A percentile compares a stretch with the other conserved stretches of the same genome.
phyloP scores from a whole-genome alignment of 106 monocot genomes.

The Dendrobium chrysotoxum region DNA sequence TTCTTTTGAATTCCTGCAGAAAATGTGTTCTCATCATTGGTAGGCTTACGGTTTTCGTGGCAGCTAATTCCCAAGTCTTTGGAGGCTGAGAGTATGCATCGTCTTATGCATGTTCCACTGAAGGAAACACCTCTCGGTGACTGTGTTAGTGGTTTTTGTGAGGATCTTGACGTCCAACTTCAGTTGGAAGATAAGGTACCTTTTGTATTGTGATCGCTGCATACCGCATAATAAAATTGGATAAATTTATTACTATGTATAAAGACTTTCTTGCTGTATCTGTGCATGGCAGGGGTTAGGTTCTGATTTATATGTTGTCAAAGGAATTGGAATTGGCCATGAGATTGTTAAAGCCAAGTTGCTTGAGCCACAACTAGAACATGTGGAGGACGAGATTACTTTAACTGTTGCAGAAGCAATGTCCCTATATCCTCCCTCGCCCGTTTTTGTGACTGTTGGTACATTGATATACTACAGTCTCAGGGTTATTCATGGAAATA shows the following conservation, averaged over 20 bases:
- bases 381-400: constrained; percentile 64
- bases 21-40: constrained; percentile 88
- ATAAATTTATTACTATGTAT: neutral
- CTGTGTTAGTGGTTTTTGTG: constrained; percentile 71
- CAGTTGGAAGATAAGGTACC: constrained; percentile 75
- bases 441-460: constrained; percentile 67
- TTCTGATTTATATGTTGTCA: constrained; percentile 85
- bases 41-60: constrained; percentile 80
- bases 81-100: constrained; percentile 32
- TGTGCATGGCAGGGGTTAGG: constrained; percentile 58
- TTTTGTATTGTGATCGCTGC: constrained; percentile 1
- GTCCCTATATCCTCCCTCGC: constrained; percentile 93
- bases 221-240: constrained; percentile 1
- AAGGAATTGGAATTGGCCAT: constrained; percentile 88
- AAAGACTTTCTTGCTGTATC: neutral
- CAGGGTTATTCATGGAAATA: constrained; percentile 60
- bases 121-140: constrained; percentile 92
- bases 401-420: constrained; percentile 95
- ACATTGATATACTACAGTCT: constrained; percentile 64
- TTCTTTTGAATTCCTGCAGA: constrained; percentile 54
- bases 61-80: constrained; percentile 49
- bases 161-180: constrained; percentile 78
- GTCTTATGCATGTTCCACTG: constrained; percentile 83
- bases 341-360: constrained; percentile 69
- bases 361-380: constrained; percentile 62